Conservation (phyloP, 352 stramenopile genomes). For the Globisporangium nunn region DNA sequence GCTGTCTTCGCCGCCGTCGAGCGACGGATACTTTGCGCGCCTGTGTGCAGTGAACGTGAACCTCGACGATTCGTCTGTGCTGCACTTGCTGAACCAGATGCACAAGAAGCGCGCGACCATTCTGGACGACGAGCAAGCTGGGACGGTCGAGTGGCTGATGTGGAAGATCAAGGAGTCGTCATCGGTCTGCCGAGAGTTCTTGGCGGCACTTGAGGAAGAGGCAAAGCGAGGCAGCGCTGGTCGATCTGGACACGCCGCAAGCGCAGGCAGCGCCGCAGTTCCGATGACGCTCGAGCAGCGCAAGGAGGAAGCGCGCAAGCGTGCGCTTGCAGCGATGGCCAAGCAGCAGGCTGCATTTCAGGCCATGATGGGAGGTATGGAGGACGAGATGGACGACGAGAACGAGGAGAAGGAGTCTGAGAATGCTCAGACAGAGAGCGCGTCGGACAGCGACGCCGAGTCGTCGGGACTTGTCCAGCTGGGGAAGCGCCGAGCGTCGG, state of each 20-base stretch:
- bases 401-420: constrained; percentile 23
- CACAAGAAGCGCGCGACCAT: constrained; percentile 30
- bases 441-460: constrained; percentile 10
- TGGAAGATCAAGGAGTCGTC: constrained; percentile 49
- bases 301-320: constrained; percentile 72
- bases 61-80: constrained; percentile 36
- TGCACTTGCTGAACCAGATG: constrained; percentile 51
- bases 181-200: constrained; percentile 25
- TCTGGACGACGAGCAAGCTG: constrained; percentile 69
- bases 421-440: constrained; percentile 5
- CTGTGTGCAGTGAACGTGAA: constrained; percentile 28
- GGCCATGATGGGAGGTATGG: constrained; percentile 65
- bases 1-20: constrained; percentile 8
- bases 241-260: neutral
- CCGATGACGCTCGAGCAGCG: constrained; percentile 62
- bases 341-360: constrained; percentile 81
- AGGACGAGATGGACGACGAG: constrained; percentile 27
- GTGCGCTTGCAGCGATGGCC: constrained; percentile 72
- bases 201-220: constrained; percentile 27
- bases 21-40: constrained; percentile 39
- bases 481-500: constrained; percentile 42
- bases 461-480: constrained; percentile 11
- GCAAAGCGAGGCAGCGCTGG: constrained; percentile 16
- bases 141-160: constrained; percentile 71
- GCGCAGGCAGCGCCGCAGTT: constrained; percentile 3